Evolutionary conservation across 2,329 filamentous ascomycete genomes (phyloP).

Genomic region (Cercospora brassicicola): DNA sequence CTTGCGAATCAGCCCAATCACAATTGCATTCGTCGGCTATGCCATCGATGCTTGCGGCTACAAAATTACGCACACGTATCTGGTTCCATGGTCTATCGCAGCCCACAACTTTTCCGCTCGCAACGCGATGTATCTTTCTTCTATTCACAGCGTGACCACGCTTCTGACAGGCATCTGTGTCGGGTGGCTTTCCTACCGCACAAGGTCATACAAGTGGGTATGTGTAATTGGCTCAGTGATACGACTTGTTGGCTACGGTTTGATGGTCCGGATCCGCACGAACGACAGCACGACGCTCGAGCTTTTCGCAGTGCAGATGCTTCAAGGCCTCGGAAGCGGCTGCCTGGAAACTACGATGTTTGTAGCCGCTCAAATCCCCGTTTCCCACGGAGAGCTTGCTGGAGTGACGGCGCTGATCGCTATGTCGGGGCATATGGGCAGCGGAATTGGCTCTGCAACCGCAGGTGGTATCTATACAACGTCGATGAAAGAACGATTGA

Average conservation of each 20-base stretch:
- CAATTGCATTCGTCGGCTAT: constrained; percentile 45
- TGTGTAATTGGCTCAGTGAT: constrained; percentile 45
- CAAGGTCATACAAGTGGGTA: constrained; percentile 52
- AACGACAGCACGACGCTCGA: constrained; percentile 48
- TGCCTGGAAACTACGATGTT: constrained; percentile 44
- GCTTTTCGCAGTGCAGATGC: constrained; percentile 51
- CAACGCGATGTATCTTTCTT: constrained; percentile 46
- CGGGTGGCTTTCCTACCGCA: constrained; percentile 48
- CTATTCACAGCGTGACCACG: constrained; percentile 44
- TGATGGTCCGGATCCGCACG: constrained; percentile 53
- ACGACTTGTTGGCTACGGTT: constrained; percentile 51
- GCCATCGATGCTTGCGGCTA: constrained; percentile 49
- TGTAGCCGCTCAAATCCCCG: constrained; percentile 41
- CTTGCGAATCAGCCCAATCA: constrained; percentile 48
- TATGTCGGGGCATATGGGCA: constrained; percentile 34
- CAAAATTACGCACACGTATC: constrained; percentile 49
- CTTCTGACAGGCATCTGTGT: constrained; percentile 37
- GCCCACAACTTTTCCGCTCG: constrained; percentile 45
- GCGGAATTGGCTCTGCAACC: constrained; percentile 45
- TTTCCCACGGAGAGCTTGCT: constrained; percentile 50
- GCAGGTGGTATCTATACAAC: constrained; percentile 55
- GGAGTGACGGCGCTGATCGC: constrained; percentile 52
- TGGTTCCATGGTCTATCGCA: constrained; percentile 51
- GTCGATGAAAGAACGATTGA: constrained; percentile 44
- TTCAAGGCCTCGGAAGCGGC: constrained; percentile 53